Evolutionary conservation across 2,329 filamentous ascomycete species (phyloP), one percentile per base, ranked within the genome.

Genomic region (Elsinoe batatas): DNA sequence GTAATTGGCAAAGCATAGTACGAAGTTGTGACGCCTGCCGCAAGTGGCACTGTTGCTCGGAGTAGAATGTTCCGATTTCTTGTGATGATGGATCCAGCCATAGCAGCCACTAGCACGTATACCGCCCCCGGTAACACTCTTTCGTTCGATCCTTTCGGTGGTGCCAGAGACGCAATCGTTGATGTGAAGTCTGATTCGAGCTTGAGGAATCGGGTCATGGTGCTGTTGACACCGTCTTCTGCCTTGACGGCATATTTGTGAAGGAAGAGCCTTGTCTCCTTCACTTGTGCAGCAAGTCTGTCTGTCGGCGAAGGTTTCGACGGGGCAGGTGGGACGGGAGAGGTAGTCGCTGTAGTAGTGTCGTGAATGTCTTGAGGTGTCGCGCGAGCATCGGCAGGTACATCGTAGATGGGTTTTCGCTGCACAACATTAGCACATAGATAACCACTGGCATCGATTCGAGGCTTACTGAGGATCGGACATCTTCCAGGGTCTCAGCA

Each of bases 51-150:
- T 1, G 84, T 76, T 54, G 85, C 83, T 62, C 93, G 84, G 54
- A 98, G 75, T 60, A 95, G 70, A 60, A 97, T 79, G 71, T 87
- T 91, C 64, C 91, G 84, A 76, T 95, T 94, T 60, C 91, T 83
- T 56, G 88, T 83, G 56, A 96, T 76, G 69, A 98, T 97, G 71
- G 83, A 90, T 63, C 91, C 93, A 35, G 93, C 88, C 91, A 98
- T 96, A 64, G 88, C 84, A 40, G 91, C 85, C 47, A 98, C 91
- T 30, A 96, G 80, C 46, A 97, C 90, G 74, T 97, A 97, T 63
- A 97, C 82, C 58, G 83, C 78, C 22, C 91, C 91, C 33, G 93
- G 93, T 73, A 97, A 84, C 56, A 98, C 79, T 68, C 84, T 83
- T 77, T 98, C 93, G 69, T 87, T 88, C 58, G 83, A 88, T 72